Percentiles rank a stretch among this genome's conserved stretches.
These are phyloP conservation scores for Chenopodium quinoa DNA, from an alignment of 148 eudicot species.

Conservation along the genomic window DNA sequence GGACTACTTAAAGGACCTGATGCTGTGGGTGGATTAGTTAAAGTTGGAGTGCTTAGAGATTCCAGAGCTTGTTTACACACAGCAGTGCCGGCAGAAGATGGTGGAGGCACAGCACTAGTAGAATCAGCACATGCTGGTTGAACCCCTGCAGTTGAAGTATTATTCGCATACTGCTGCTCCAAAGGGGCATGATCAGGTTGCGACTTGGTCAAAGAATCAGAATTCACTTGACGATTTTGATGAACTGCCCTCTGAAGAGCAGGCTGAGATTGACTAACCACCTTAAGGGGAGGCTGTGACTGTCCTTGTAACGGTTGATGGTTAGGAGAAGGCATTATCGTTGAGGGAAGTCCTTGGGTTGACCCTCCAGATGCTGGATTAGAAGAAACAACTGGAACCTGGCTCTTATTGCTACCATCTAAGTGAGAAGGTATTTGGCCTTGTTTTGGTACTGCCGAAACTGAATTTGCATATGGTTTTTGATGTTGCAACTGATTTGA, in stretches of 20 bases:
- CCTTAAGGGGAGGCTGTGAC: constrained; percentile 41
- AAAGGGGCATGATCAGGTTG: constrained; percentile 36
- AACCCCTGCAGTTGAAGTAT: constrained; percentile 23
- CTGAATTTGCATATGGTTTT: constrained; percentile 43
- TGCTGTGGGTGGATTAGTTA: constrained; percentile 34
- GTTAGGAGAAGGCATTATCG: constrained; percentile 40
- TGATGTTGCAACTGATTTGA: constrained; percentile 44
- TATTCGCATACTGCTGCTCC: constrained; percentile 36
- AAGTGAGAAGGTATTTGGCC: constrained; percentile 42
- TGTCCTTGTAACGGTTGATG: constrained; percentile 41
- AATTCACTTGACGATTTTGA: constrained; percentile 41
- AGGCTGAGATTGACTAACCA: constrained; percentile 42
- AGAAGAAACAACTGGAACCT: constrained; percentile 37
- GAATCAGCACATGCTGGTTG: constrained; percentile 31
- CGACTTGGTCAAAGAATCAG: constrained; percentile 41
- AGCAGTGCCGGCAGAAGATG: constrained; percentile 36
- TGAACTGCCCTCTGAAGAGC: constrained; percentile 43
- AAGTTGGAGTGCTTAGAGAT: constrained; percentile 30
- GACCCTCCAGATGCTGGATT: constrained; percentile 34
- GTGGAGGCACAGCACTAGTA: constrained; percentile 25
- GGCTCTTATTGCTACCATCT: constrained; percentile 48
- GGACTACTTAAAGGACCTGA: constrained; percentile 36
- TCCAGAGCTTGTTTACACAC: constrained; percentile 43
- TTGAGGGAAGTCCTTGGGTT: constrained; percentile 37
- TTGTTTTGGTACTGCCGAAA: constrained; percentile 45